phyloP scores from a whole-genome alignment of 306 rosid species.

The Vigna angularis region DNA sequence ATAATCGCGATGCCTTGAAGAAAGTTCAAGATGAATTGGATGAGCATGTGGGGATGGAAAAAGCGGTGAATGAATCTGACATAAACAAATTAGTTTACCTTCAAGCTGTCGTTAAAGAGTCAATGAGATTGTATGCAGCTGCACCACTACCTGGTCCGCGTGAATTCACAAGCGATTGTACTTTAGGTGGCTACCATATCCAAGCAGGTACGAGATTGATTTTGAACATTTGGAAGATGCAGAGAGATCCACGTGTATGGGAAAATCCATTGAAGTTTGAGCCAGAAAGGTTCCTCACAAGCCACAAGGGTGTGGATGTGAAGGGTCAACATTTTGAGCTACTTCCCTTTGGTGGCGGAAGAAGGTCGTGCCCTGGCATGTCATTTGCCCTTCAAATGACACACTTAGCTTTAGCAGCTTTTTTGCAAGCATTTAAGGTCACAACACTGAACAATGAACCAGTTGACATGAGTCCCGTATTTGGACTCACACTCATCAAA shows the following conservation, averaged over 20 bases:
- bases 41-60: constrained; percentile 55
- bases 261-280: constrained; percentile 49
- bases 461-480: constrained; percentile 59
- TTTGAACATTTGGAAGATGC: constrained; percentile 46
- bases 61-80: constrained; percentile 59
- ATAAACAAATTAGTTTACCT: constrained; percentile 56
- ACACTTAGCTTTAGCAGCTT: constrained; percentile 47
- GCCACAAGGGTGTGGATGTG: constrained; percentile 54
- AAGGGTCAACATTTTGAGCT: constrained; percentile 59
- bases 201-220: constrained; percentile 55
- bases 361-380: constrained; percentile 65
- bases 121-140: constrained; percentile 54
- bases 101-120: constrained; percentile 35
- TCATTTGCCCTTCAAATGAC: constrained; percentile 52
- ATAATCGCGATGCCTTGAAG: constrained; percentile 18
- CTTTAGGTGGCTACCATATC: constrained; percentile 35
- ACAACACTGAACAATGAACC: constrained; percentile 24
- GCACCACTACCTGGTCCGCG: neutral
- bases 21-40: constrained; percentile 12
- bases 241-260: constrained; percentile 36
- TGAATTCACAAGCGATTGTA: neutral
- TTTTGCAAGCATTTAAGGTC: constrained; percentile 61
- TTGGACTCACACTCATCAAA: constrained; percentile 44
- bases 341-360: constrained; percentile 65
- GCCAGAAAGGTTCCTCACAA: constrained; percentile 65